Evolutionary conservation across 2,329 filamentous ascomycete species (phyloP).

Genomic region (Aureobasidium sp.): DNA sequence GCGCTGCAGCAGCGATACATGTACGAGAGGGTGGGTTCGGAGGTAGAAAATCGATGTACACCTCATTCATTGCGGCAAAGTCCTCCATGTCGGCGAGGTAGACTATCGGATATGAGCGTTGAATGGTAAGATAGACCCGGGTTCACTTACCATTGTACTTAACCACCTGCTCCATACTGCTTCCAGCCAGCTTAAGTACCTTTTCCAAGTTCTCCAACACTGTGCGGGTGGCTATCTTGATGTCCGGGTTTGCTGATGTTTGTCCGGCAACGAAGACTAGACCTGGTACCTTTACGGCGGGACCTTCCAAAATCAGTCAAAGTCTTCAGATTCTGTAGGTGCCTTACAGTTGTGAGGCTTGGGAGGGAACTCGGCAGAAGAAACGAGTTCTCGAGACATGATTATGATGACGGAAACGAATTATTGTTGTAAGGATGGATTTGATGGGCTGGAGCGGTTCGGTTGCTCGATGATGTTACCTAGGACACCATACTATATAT

Average conservation of each 20-base stretch:
- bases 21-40: not conserved
- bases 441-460: not conserved
- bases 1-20: not conserved
- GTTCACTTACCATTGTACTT: not conserved
- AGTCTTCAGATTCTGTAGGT: not conserved
- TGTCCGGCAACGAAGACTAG: constrained; percentile 41
- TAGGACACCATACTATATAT: not conserved
- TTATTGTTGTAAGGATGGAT: not conserved
- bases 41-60: not conserved
- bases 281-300: constrained; percentile 36
- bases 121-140: no score
- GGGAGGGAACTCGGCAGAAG: constrained; percentile 38
- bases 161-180: not conserved
- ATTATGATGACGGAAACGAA: not conserved
- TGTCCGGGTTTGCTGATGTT: constrained; percentile 39
- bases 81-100: not conserved
- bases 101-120: not conserved
- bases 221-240: constrained; percentile 36
- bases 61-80: not conserved
- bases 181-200: not conserved
- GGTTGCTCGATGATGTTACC: not conserved
- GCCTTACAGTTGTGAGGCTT: constrained; percentile 39
- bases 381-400: constrained; percentile 40
- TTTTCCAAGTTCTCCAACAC: not conserved
- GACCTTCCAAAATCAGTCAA: constrained; percentile 22